phyloP scores from a whole-genome alignment of 768 basidiomycete species.

The Suillus cothurnatus region DNA sequence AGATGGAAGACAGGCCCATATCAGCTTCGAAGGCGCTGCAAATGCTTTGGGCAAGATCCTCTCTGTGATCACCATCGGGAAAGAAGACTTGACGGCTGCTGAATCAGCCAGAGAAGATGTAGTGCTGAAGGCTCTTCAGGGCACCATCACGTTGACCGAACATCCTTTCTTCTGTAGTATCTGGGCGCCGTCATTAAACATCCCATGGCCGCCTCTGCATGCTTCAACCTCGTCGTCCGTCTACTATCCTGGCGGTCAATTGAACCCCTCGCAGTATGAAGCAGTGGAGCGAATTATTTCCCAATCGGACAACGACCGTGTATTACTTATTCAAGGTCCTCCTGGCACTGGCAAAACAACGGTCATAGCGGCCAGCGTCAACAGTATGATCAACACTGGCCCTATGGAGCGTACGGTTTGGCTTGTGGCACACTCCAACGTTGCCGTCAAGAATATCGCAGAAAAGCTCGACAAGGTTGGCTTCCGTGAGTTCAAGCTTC shows the following conservation, averaged over 20 bases:
- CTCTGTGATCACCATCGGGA: slow-evolving; percentile 54
- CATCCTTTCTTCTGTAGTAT: slow-evolving; percentile 11
- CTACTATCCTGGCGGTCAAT: neutral
- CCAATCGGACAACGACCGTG: too few relatives aligned
- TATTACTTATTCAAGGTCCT: slow-evolving; percentile 37
- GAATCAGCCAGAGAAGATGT: slow-evolving; percentile 37
- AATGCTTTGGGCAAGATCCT: slow-evolving; percentile 15
- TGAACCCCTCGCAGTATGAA: too few relatives aligned
- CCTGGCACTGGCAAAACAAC: slow-evolving; percentile 49
- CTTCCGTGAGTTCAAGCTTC: slow-evolving; percentile 38
- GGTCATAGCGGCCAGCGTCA: slow-evolving; percentile 41
- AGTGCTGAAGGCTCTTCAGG: slow-evolving; percentile 26
- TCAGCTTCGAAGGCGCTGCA: slow-evolving; percentile 31
- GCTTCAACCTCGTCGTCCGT: neutral
- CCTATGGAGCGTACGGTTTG: slow-evolving; percentile 30
- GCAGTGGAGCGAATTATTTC: too few relatives aligned
- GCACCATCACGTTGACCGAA: slow-evolving; percentile 15
- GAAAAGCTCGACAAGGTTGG: slow-evolving; percentile 40
- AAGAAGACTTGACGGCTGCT: slow-evolving; percentile 56
- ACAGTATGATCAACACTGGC: slow-evolving; percentile 19
- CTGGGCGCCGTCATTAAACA: slow-evolving; percentile 23
- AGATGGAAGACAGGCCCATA: slow-evolving; percentile 40
- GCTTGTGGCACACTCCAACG: slow-evolving; percentile 51
- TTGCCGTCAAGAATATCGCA: slow-evolving; percentile 56
- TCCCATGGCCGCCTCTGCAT: slow-evolving; percentile 17